These are phyloP conservation scores for Microdochium paspali DNA, from an alignment of 2,329 filamentous ascomycete species.

Conservation along the genomic window DNA sequence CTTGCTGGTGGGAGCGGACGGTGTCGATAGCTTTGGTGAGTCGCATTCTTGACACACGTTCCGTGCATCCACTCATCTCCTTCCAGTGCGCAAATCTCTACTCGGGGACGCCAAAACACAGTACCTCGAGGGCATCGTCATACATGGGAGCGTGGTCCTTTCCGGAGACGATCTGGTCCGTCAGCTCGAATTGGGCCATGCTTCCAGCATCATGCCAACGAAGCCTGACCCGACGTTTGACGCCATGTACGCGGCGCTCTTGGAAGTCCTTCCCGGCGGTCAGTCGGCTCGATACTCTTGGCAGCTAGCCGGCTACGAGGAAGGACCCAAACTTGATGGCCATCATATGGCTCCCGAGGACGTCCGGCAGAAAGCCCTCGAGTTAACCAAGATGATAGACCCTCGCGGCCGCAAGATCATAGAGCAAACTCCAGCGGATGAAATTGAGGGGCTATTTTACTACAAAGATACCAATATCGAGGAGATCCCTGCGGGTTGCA, in stretches of 20 bases:
- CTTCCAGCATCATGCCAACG: not conserved
- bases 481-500: not conserved
- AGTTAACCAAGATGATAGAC: not conserved
- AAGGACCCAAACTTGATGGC: conserved; percentile 19
- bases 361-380: not conserved
- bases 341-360: conserved; percentile 10
- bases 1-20: conserved; percentile 1
- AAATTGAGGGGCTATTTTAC: not conserved
- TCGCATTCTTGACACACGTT: not conserved
- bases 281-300: conserved; percentile 16
- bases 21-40: not conserved
- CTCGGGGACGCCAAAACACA: not conserved
- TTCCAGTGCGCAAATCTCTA: not conserved
- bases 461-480: not conserved
- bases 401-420: not conserved
- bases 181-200: not conserved
- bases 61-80: not conserved
- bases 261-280: conserved; percentile 9
- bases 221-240: conserved; percentile 8
- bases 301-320: conserved; percentile 10
- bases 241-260: conserved; percentile 14
- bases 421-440: not conserved
- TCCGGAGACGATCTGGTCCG: not conserved
- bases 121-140: not conserved
- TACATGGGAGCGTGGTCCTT: not conserved